Percentiles rank a stretch among this genome's conserved stretches.
These are phyloP conservation scores for Alternaria gansuensis DNA, from an alignment of 2,329 filamentous ascomycete species.

Conservation along the genomic window DNA sequence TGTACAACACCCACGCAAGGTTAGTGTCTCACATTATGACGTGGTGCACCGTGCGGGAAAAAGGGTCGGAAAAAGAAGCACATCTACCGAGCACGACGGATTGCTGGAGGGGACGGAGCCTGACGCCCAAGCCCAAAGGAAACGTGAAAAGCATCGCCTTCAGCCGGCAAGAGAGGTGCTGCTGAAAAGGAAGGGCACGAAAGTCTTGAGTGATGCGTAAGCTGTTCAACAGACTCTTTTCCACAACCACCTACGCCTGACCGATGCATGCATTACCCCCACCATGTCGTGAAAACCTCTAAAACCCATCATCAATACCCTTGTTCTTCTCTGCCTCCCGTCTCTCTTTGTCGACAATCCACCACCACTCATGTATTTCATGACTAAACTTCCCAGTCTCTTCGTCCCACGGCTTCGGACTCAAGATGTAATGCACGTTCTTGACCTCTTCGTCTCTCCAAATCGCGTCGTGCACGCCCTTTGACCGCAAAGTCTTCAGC, in stretches of 20 bases:
- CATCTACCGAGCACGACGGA: constrained; percentile 11
- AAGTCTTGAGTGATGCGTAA: background rate
- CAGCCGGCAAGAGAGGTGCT: background rate
- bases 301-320: constrained; percentile 64
- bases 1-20: background rate
- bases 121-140: constrained; percentile 8
- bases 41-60: constrained; percentile 14
- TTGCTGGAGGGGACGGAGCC: constrained; percentile 3
- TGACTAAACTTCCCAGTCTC: constrained; percentile 55
- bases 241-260: background rate
- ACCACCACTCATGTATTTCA: constrained; percentile 67
- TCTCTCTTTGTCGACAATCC: constrained; percentile 61
- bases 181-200: constrained; percentile 1
- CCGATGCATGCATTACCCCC: constrained; percentile 1
- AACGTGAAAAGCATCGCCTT: constrained; percentile 1
- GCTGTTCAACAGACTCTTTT: background rate
- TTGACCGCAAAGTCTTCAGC: constrained; percentile 66
- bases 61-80: constrained; percentile 17
- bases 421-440: constrained; percentile 70
- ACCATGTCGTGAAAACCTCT: background rate
- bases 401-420: constrained; percentile 71
- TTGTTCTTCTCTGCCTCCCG: constrained; percentile 57
- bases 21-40: constrained; percentile 12
- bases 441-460: constrained; percentile 69
- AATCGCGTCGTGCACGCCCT: constrained; percentile 66